Evolutionary conservation across 306 rosid species (phyloP), one percentile per base, ranked within the genome.

Genomic region (Cyclanthera cordifolia): DNA sequence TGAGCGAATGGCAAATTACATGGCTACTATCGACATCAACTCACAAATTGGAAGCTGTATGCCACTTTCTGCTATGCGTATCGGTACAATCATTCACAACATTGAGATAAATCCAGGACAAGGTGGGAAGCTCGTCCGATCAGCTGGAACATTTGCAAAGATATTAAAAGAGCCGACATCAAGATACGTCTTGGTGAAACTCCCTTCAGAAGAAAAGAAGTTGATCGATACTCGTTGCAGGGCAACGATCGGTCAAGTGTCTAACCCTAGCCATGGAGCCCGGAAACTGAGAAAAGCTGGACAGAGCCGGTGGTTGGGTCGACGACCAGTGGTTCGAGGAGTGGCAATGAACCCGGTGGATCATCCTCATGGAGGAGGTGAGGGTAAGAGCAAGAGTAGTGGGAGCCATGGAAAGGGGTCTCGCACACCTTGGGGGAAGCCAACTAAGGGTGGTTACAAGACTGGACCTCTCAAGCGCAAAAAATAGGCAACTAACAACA

Each of bases 81-180:
- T 92, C 34, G 92, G 96, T 60, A 90, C 96, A 46, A 84, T 89
- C 67, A 85, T 92, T 84, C 97, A 87, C 86, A 87, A 87, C 79
- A 78, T 89, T 17, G 97, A 89, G 85, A 9, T 85, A 73, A 84
- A 82, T 57, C 96, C 95, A 0, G 92, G 97, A 72, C 92, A 91
- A 84, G 96, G 97, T 15, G 95, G 85, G 67, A 92, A 92, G 82
- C 83, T 92, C 0, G 92, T 92, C n/a, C 82, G 92, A 41, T 82
- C 97, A 5, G 90, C 96, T 0, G 97, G 97, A 69, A 84, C 96
- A 10, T 65, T 52, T 61, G 96, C 96, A 17, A 92, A 87, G 92
- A 92, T 92, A 74, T 52, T 92, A 67, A 92, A 92, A 74, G 96
- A 92, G 19, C 89, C 92, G 15, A 71, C 86, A 1, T 70, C 85